Conservation (phyloP, 345 rosid genomes). For the Moringa oleifera region DNA sequence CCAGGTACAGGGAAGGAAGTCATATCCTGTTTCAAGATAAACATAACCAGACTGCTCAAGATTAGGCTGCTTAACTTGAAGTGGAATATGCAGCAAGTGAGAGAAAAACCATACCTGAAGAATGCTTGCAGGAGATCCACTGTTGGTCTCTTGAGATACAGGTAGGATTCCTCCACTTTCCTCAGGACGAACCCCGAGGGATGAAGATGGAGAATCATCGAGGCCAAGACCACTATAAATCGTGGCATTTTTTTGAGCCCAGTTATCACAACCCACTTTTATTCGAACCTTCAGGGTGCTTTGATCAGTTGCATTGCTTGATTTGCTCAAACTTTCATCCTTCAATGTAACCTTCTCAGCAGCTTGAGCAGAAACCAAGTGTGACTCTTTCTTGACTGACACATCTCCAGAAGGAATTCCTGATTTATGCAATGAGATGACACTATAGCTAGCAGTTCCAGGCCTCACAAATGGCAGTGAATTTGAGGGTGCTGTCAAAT, state of each 20-base stretch:
- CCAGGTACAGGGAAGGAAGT: slow-evolving; percentile 56
- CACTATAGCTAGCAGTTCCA: slow-evolving; percentile 35
- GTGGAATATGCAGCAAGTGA: slow-evolving; percentile 25
- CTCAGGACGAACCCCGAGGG: slow-evolving; percentile 59
- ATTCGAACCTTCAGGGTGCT: slow-evolving; percentile 68
- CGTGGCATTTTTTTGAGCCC: slow-evolving; percentile 57
- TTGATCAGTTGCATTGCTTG: slow-evolving; percentile 43
- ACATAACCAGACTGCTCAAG: slow-evolving; percentile 3
- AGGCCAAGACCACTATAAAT: slow-evolving; percentile 71
- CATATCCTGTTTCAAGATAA: slow-evolving; percentile 65
- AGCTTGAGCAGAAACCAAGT: slow-evolving; percentile 24
- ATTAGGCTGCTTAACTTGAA: slow-evolving; percentile 12
- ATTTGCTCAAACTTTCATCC: slow-evolving; percentile 30
- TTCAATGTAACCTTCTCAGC: slow-evolving; percentile 31
- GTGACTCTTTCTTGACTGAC: slow-evolving; percentile 26
- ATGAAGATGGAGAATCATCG: slow-evolving; percentile 67
- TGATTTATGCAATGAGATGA: slow-evolving; percentile 18
- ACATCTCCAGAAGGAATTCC: slow-evolving; percentile 20
- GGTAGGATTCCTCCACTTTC: slow-evolving; percentile 54
- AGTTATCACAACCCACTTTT: slow-evolving; percentile 77
- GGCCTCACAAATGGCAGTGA: slow-evolving; percentile 31
- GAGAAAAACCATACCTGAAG: slow-evolving; percentile 59
- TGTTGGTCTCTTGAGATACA: slow-evolving; percentile 32
- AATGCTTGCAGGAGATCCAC: slow-evolving; percentile 64
- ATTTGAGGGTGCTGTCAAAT: slow-evolving; percentile 30